These are phyloP conservation scores for Pichia gijzeniarum DNA, from an alignment of 805 yeast species.

Conservation along the genomic window DNA sequence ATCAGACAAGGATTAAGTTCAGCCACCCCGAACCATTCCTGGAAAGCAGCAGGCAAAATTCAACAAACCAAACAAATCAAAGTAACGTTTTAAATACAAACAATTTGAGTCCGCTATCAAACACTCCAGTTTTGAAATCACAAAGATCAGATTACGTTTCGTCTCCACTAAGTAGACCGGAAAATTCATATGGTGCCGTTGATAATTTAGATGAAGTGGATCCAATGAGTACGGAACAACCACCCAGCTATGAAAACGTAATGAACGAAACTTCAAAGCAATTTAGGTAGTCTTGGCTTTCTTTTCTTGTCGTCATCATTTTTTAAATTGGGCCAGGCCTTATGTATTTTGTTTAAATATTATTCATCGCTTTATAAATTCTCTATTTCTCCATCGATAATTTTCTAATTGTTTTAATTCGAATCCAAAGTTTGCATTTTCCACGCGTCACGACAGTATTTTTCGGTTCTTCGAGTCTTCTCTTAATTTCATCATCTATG, in stretches of 20 bases:
- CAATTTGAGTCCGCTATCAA: conserved; percentile 22
- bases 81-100: conserved; percentile 9
- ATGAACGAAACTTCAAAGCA: conserved; percentile 30
- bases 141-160: conserved; percentile 4
- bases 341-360: too few species aligned
- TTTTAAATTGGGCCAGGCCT: too few species aligned
- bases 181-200: conserved; percentile 7
- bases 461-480: neutral
- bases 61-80: conserved; percentile 2
- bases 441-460: too few species aligned
- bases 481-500: neutral
- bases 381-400: too few species aligned
- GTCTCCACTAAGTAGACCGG: conserved; percentile 3
- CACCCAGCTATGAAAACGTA: conserved; percentile 33
- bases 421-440: too few species aligned
- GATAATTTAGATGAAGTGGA: neutral
- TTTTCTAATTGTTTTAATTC: too few species aligned
- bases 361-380: neutral
- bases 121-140: conserved; percentile 8
- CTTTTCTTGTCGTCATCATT: neutral
- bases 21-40: conserved; percentile 30
- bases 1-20: conserved; percentile 21
- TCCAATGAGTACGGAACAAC: conserved; percentile 18
- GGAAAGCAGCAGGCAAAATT: conserved; percentile 8
- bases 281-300: conserved; percentile 7